A percentile compares a stretch with the other conserved stretches of the same genome.
Conservation (phyloP, 495 filamentous ascomycete genomes). For the Lophium mytilinum region DNA sequence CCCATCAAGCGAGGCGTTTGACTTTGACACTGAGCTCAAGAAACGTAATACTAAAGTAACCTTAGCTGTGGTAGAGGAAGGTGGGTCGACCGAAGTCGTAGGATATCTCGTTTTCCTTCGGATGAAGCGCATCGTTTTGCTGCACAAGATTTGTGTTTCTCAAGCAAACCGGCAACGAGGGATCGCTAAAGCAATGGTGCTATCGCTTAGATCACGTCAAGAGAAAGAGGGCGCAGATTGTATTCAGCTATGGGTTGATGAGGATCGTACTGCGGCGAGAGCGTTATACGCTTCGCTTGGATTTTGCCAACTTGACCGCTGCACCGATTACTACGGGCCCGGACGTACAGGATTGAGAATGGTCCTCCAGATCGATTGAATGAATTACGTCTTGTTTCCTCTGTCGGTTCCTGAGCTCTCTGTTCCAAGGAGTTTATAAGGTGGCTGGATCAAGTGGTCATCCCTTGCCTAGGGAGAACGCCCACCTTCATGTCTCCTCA, state of each 20-base stretch:
- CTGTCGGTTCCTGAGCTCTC: background rate
- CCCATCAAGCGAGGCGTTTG: slow-evolving; percentile 48
- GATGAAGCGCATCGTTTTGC: slow-evolving; percentile 42
- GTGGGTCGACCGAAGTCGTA: slow-evolving; percentile 24
- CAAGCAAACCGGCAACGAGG: slow-evolving; percentile 46
- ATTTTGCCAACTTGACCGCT: slow-evolving; percentile 45
- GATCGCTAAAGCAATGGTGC: slow-evolving; percentile 44
- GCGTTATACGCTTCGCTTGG: slow-evolving; percentile 43
- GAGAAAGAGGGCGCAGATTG: slow-evolving; percentile 46
- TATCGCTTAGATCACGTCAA: slow-evolving; percentile 40
- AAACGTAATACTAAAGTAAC: slow-evolving; percentile 50
- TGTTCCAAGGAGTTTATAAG: slow-evolving; percentile 5
- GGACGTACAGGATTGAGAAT: slow-evolving; percentile 50
- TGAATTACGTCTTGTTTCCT: background rate
- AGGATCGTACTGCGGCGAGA: slow-evolving; percentile 42
- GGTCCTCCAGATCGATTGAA: slow-evolving; percentile 33
- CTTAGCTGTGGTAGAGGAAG: slow-evolving; percentile 34
- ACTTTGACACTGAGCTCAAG: slow-evolving; percentile 46
- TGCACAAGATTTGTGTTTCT: slow-evolving; percentile 54
- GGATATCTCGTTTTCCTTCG: slow-evolving; percentile 51
- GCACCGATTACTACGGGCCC: slow-evolving; percentile 50
- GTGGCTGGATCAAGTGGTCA: slow-evolving; percentile 6
- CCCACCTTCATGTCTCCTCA: background rate
- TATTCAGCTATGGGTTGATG: slow-evolving; percentile 56
- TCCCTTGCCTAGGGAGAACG: slow-evolving; percentile 13